Base-by-base conservation (phyloP, 257 asterid species). In the Jacaranda copaia region DNA sequence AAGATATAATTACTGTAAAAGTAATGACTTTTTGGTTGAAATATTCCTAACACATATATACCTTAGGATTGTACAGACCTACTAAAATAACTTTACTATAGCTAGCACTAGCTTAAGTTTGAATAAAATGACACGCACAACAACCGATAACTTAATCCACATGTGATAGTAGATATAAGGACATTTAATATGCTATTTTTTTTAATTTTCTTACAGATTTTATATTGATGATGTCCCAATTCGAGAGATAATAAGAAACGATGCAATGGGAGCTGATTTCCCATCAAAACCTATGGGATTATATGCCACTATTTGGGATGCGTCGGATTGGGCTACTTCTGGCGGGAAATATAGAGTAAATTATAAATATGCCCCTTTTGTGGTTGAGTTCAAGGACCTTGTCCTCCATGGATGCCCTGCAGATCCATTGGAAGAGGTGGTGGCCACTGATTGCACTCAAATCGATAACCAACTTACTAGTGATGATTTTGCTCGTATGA, bases 221-320 rank as follows among this genome's bases (percentile, higher is more conserved):
- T 94, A 86, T 79, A 88, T 92, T 1, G 99, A 94, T 36, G 88
- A 92, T 68, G 72, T 91, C 53, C 99, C 99, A 8, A 87, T 94
- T 4, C 84, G 98, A 5, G 97, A 91, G 63, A 94, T 94, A 51
- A 78, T 74, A 16, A 74, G 84, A 6, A 87, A 81, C 6, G 96
- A 86, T 0, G 96, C 76, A 10, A 92, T 94, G 99, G 96, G 96
- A 9, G 93, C 79, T 32, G 99, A 94, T 81, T 94, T 84, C 68
- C 99, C 99, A 25, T 88, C 95, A 16, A 94, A 94, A 76, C 99
- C 99, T 1, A 94, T 94, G 98, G 89, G 89, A 39, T 59, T 94
- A 43, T 94, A 89, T 57, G 99, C 99, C 40, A 94, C 99, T 19
- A 92, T 92, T 57, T 94, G 99, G 99, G 99, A 94, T 63, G 99